Evolutionary conservation across 2,329 filamentous ascomycete genomes (phyloP), one percentile per base, ranked within the genome.

Genomic region (Thelonectria olida): DNA sequence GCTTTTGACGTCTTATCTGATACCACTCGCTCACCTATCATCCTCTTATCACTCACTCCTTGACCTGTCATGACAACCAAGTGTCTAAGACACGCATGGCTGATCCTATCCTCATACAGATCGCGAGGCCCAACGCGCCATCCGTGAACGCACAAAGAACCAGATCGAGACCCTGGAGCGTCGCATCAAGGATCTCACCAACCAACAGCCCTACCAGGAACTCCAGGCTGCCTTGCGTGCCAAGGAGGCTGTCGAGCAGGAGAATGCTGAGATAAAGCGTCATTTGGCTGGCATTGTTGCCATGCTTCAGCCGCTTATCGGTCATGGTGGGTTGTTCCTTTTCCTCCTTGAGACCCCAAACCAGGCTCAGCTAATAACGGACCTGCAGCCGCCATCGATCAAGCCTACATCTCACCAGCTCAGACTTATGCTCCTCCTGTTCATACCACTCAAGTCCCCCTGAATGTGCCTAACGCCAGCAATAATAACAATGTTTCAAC

Each of bases 71-170:
- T 23, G 25, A 28, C 36, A 41, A 15, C n/a, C 17, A 22, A 19
- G n/a, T 42, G 22, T 39, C 48, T 28, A 47, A 52, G 22, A 57
- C 44, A 56, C 48, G 22, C 38, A 42, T 65, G 45, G 67, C 68
- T 67, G 58, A 63, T 57, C 58, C 44, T 25, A 38, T 44, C 58
- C 58, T 44, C 25, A 38, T 44, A 15, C 88, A 85, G 92, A 96
- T 75, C 89, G 92, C 59, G 92, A 96, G 76, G 93, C 92, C 27
- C 92, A 97, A 75, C 86, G 92, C 49, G 92, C 92, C 38, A 96
- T 96, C 61, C 85, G 92, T 41, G 91, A 95, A 79, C 87, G 92
- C 56, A 96, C 92, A 25, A 92, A 90, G 78, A 86, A 88, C 59
- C 90, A 92, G 75, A 96, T 96, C 68, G 91, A 95, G 73, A 80